A percentile compares a stretch with the other conserved stretches of the same genome.
phyloP scores from a whole-genome alignment of 2,329 filamentous ascomycete species.

The Zasmidium angulare region DNA sequence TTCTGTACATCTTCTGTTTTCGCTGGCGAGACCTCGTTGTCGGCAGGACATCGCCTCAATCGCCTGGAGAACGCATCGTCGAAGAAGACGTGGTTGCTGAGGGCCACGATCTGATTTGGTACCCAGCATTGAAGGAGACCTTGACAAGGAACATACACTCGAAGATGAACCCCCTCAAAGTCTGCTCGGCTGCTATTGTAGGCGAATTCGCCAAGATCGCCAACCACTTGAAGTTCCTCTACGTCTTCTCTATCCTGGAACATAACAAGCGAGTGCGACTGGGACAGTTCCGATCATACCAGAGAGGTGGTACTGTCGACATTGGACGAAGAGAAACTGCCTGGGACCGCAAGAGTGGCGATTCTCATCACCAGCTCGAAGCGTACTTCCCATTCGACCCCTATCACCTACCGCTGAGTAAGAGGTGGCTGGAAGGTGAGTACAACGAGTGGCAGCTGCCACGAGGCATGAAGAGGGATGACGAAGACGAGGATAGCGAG shows the following conservation, averaged over 20 bases:
- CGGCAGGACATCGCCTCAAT: conserved; percentile 45
- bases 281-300: conserved; percentile 61
- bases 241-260: conserved; percentile 84
- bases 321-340: conserved; percentile 57
- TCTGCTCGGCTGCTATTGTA: conserved; percentile 88
- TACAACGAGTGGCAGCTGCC: conserved; percentile 80
- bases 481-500: conserved; percentile 54
- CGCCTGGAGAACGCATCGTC: conserved; percentile 46
- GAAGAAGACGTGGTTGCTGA: conserved; percentile 59
- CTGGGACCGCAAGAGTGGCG: conserved; percentile 58
- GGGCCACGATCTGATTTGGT: conserved; percentile 76
- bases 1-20: conserved; percentile 97
- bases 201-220: conserved; percentile 87
- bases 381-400: conserved; percentile 98
- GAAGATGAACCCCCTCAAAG: conserved; percentile 89
- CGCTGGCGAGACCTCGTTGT: conserved; percentile 87
- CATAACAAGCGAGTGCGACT: conserved; percentile 88
- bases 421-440: conserved; percentile 80
- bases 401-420: conserved; percentile 84
- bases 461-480: conserved; percentile 59
- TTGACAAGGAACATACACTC: conserved; percentile 79
- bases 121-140: conserved; percentile 69
- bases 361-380: conserved; percentile 81
- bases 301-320: conserved; percentile 49
- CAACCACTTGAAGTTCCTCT: conserved; percentile 82